Evolutionary conservation across 2,329 filamentous ascomycete species (phyloP).

Genomic region (Diaporthe citri): DNA sequence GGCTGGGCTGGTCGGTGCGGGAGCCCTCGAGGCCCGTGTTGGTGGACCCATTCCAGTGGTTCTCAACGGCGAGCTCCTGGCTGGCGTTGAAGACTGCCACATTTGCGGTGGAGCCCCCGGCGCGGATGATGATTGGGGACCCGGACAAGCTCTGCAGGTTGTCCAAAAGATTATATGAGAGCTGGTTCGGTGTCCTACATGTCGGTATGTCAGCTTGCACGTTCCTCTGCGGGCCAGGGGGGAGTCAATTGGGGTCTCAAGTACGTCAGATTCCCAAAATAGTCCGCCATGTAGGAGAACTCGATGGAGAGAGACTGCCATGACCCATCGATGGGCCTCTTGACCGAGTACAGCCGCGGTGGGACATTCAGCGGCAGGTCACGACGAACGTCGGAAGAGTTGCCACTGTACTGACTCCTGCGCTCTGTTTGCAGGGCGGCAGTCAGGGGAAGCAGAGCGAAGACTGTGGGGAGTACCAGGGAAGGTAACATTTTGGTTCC

Average conservation of each 20-base stretch:
- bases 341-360: not conserved
- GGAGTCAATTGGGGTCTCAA: not conserved
- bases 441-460: not conserved
- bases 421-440: conserved; percentile 41
- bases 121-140: conserved; percentile 21
- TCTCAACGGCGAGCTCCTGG: conserved; percentile 15
- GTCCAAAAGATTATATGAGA: conserved; percentile 19
- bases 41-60: conserved; percentile 27
- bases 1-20: conserved; percentile 25
- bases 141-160: conserved; percentile 17
- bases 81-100: conserved; percentile 29
- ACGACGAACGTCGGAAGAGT: not conserved
- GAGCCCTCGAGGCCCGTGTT: conserved; percentile 15
- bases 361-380: not conserved
- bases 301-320: conserved; percentile 29
- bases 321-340: conserved; percentile 19
- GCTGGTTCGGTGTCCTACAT: conserved; percentile 15
- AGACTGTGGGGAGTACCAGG: not conserved
- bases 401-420: not conserved
- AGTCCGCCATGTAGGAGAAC: conserved; percentile 32
- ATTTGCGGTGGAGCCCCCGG: conserved; percentile 42
- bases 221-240: no score
- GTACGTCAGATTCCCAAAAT: conserved; percentile 33
- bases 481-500: conserved; percentile 15
- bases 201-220: not conserved